Evolutionary conservation across 495 filamentous ascomycete species (phyloP).

Genomic region (Penicillium parvum): DNA sequence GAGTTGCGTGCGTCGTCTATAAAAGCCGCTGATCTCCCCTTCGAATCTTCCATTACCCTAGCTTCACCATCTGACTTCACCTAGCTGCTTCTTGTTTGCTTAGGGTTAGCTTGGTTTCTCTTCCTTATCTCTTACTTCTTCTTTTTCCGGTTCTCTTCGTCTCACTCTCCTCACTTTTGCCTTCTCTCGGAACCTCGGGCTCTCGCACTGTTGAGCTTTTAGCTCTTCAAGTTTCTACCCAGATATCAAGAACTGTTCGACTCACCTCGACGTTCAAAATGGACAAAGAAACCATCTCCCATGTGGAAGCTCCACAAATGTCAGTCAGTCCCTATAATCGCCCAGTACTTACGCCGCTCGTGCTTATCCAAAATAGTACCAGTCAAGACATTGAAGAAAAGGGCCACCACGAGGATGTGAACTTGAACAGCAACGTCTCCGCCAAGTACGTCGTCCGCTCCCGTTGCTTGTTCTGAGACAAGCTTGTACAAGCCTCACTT

Average conservation of each 20-base stretch:
- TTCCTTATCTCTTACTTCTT: too few relatives aligned
- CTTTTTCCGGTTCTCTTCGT: too few relatives aligned
- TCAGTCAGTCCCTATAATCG: background rate
- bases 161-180: too few relatives aligned
- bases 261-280: background rate
- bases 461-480: background rate
- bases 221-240: background rate
- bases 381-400: slow-evolving; percentile 29
- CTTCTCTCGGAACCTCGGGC: too few relatives aligned
- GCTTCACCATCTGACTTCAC: too few relatives aligned
- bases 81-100: too few relatives aligned
- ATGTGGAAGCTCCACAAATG: background rate
- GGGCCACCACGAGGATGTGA: slow-evolving; percentile 35
- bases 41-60: too few relatives aligned
- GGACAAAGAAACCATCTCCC: slow-evolving; percentile 11
- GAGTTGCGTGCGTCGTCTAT: too few relatives aligned
- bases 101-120: too few relatives aligned
- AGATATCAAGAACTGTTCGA: background rate
- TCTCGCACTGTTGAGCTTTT: background rate
- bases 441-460: slow-evolving; percentile 42
- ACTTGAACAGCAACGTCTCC: slow-evolving; percentile 48
- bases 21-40: too few relatives aligned
- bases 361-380: slow-evolving; percentile 11
- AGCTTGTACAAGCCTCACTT: too few relatives aligned
- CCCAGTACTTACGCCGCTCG: too few relatives aligned